Percentiles rank a stretch among this genome's conserved stretches.
Conservation (phyloP, 805 yeast species). For the Komagataella mondaviorum region DNA sequence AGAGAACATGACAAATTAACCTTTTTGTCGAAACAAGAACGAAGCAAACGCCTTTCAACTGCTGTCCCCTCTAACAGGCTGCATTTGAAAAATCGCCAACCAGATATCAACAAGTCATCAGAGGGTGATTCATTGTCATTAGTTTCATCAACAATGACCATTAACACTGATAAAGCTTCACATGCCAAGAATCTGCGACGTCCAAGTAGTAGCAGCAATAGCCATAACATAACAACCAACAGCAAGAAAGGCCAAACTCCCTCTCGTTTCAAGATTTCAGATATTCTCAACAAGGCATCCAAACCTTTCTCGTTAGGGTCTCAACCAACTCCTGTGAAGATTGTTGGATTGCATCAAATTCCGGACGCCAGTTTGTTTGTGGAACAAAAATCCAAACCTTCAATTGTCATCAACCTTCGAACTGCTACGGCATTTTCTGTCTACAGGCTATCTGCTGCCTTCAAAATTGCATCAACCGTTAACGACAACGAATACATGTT, state of each 20-base stretch:
- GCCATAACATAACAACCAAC: background rate
- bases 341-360: constrained; percentile 37
- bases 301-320: constrained; percentile 40
- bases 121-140: background rate
- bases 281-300: constrained; percentile 25
- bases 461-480: constrained; percentile 25
- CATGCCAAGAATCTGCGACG: constrained; percentile 1
- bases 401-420: constrained; percentile 29
- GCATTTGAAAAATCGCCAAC: background rate
- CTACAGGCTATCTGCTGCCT: constrained; percentile 31
- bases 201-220: background rate
- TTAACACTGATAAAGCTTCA: background rate
- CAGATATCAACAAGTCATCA: background rate
- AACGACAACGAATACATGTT: constrained; percentile 33
- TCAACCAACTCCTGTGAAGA: constrained; percentile 26
- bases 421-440: constrained; percentile 36
- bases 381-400: constrained; percentile 38
- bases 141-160: background rate
- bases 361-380: constrained; percentile 34
- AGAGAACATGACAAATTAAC: constrained; percentile 27
- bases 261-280: constrained; percentile 7
- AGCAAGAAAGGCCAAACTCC: background rate
- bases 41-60: background rate
- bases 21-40: constrained; percentile 14
- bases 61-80: constrained; percentile 14